These are phyloP conservation scores for Sisymbrium irio DNA, from an alignment of 345 rosid species.

Conservation along the genomic window DNA sequence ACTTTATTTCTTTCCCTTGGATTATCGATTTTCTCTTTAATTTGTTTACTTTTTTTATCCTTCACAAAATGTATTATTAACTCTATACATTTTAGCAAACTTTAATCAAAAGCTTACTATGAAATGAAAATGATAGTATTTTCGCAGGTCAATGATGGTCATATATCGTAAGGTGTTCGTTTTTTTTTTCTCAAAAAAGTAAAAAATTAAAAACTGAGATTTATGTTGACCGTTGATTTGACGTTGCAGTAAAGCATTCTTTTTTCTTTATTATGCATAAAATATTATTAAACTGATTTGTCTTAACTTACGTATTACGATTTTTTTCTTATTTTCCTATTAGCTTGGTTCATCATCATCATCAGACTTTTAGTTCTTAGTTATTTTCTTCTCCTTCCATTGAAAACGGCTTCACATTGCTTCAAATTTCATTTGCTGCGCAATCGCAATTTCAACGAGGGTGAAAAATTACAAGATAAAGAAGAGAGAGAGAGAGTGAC, in stretches of 20 bases:
- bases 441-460: background rate
- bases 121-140: background rate
- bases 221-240: constrained; percentile 29
- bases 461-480: background rate
- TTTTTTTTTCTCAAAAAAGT: background rate
- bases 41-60: background rate
- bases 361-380: background rate
- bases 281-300: background rate
- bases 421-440: constrained; percentile 15
- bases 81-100: background rate
- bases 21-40: background rate
- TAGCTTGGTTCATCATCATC: background rate
- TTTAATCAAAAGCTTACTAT: background rate
- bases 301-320: background rate
- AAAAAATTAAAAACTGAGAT: background rate
- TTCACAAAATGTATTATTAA: background rate
- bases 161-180: background rate
- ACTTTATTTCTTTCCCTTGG: background rate
- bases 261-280: background rate
- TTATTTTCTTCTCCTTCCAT: background rate
- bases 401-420: background rate
- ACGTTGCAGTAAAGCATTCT: constrained; percentile 40
- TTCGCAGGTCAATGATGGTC: background rate
- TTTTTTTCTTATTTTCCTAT: background rate
- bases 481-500: background rate